Base-by-base conservation (phyloP, 2,329 filamentous ascomycete species). In the Clarireedia homoeocarpa region DNA sequence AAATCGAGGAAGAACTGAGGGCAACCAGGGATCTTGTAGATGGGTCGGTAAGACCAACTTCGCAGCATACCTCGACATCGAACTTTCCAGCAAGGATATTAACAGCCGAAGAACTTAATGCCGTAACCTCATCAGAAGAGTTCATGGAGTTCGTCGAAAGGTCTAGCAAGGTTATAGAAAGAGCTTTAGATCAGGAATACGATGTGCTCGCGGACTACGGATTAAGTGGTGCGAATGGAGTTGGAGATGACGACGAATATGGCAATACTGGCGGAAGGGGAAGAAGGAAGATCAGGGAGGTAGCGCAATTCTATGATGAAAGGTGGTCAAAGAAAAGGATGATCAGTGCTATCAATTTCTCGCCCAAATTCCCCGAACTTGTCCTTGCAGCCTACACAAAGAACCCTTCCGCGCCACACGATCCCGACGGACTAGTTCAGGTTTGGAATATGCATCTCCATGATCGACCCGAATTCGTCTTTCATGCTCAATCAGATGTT, bases 391-490 rank as follows among this genome's bases (percentile, higher is more conserved):
- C 94, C 4, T 97, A 99, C 72, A 99, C 94, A 55, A 99, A 97
- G 74, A 96, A 96, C 69, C 90, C 92, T 5, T 89, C 92, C 6
- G 91, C 94, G 17, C 92, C 92, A 30, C 90, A 96, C 67, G 91
- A 96, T 63, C 91, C 91, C 10, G 89, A 95, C 67, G 94, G 94
- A 26, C 80, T 99, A 45, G 86, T 99, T 34, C 91, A 96, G 70
- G 86, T 99, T 36, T 99, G 95, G 95, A 99, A 96, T 69, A 80
- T 91, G 67, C 91, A 97, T 71, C 85, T 97, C 70, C 91, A 95
- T 65, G 89, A 94, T 64, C 84, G 94, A 30, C 91, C 94, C 1
- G 94, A 99, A 76, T 97, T 96, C 72, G 86, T 95, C 57, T 96
- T 99, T 71, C 91, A 96, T 66, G 91, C 92, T 9, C 92, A 95